Conservation (phyloP, 2,329 filamentous ascomycete species). For the Calonectria naviculata region DNA sequence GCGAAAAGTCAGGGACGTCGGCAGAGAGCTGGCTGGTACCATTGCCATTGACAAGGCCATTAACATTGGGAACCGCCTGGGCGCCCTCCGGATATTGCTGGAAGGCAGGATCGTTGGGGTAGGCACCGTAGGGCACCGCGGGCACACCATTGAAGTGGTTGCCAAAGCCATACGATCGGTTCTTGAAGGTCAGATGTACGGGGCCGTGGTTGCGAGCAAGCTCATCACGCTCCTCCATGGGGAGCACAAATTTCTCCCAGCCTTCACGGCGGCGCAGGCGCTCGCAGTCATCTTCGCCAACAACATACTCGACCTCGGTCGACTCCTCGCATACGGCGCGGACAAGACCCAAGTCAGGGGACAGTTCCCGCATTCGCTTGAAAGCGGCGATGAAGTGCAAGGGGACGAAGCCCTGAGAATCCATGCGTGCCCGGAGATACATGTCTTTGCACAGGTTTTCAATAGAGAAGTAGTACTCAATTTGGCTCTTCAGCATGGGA, state of each 20-base stretch:
- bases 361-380: slow-evolving; percentile 70
- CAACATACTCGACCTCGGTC: slow-evolving; percentile 77
- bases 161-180: slow-evolving; percentile 41
- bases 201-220: slow-evolving; percentile 80
- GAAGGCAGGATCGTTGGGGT: slow-evolving; percentile 41
- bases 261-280: slow-evolving; percentile 79
- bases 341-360: slow-evolving; percentile 75
- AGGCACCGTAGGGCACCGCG: slow-evolving; percentile 45
- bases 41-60: slow-evolving; percentile 42
- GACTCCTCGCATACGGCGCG: slow-evolving; percentile 81
- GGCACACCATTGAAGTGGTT: slow-evolving; percentile 47
- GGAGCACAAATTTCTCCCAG: slow-evolving; percentile 85
- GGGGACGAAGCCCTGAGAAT: slow-evolving; percentile 91
- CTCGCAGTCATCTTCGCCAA: slow-evolving; percentile 82
- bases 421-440: slow-evolving; percentile 91
- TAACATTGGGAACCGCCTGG: slow-evolving; percentile 51
- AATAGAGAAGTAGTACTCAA: slow-evolving; percentile 97
- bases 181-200: slow-evolving; percentile 51
- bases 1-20: slow-evolving; percentile 53
- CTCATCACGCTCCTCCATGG: slow-evolving; percentile 76
- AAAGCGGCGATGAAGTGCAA: slow-evolving; percentile 86
- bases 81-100: slow-evolving; percentile 46
- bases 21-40: slow-evolving; percentile 50
- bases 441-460: slow-evolving; percentile 96
- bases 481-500: slow-evolving; percentile 59